Conservation (phyloP, 2,329 filamentous ascomycete genomes). For the Salinomyces thailandicus region DNA sequence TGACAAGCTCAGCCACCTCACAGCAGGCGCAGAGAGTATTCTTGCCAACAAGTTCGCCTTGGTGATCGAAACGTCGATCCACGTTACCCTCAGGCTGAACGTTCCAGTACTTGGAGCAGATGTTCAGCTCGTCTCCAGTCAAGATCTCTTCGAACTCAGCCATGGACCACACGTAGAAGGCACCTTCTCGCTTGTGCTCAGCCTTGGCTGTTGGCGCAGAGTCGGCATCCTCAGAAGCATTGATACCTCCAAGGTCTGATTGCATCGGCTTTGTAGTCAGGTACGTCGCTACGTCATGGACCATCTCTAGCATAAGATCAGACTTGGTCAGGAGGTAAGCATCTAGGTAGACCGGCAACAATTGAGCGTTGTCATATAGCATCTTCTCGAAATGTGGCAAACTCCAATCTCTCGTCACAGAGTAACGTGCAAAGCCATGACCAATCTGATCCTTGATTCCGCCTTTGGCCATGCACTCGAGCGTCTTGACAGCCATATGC, state of each 20-base stretch:
- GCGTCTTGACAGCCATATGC: slow-evolving; percentile 68
- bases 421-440: slow-evolving; percentile 73
- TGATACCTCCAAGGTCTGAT: slow-evolving; percentile 62
- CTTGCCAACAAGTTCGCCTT: slow-evolving; percentile 89
- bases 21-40: slow-evolving; percentile 71
- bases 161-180: slow-evolving; percentile 87
- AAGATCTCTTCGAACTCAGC: slow-evolving; percentile 75
- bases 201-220: slow-evolving; percentile 66
- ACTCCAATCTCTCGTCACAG: slow-evolving; percentile 84
- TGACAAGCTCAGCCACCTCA: slow-evolving; percentile 57
- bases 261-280: slow-evolving; percentile 62
- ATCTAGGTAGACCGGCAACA: slow-evolving; percentile 75
- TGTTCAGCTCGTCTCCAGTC: slow-evolving; percentile 54
- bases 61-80: slow-evolving; percentile 66
- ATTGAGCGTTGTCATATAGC: slow-evolving; percentile 81
- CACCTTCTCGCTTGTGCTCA: slow-evolving; percentile 75
- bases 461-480: slow-evolving; percentile 65
- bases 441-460: slow-evolving; percentile 67
- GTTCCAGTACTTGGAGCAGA: slow-evolving; percentile 76
- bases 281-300: slow-evolving; percentile 79
- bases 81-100: slow-evolving; percentile 80
- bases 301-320: slow-evolving; percentile 63
- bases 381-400: slow-evolving; percentile 97
- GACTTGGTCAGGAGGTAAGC: slow-evolving; percentile 63
- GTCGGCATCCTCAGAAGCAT: slow-evolving; percentile 83